A percentile compares a stretch with the other conserved stretches of the same genome.
phyloP scores from a whole-genome alignment of 192 early-diverging fungal species.

The Backusella westeae region DNA sequence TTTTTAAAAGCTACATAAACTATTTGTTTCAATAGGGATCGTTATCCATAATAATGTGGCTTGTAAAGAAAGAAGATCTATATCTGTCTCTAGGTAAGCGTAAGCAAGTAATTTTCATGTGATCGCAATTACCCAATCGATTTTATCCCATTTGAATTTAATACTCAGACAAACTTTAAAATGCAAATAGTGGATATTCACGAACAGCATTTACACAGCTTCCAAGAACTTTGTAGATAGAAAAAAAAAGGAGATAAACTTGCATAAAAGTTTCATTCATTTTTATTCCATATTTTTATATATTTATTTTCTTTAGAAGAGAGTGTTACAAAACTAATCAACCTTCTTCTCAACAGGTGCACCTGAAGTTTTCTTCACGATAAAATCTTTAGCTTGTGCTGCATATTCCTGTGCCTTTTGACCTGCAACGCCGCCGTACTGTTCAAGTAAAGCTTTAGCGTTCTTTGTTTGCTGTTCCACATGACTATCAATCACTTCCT shows the following conservation, averaged over 20 bases:
- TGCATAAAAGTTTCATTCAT: background rate
- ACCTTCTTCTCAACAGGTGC: background rate
- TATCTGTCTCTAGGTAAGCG: background rate
- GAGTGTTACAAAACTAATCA: background rate
- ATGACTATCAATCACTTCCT: slow-evolving; percentile 29
- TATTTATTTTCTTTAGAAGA: background rate
- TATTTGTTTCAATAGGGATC: no score
- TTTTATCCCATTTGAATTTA: background rate
- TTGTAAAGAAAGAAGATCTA: background rate
- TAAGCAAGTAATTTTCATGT: background rate
- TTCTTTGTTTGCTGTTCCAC: slow-evolving; percentile 20
- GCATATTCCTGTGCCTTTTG: slow-evolving; percentile 21
- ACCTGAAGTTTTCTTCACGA: slow-evolving; percentile 12
- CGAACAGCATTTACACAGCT: background rate
- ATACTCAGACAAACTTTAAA: background rate
- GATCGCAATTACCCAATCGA: background rate
- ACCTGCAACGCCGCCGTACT: slow-evolving; percentile 32
- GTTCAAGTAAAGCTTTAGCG: slow-evolving; percentile 16
- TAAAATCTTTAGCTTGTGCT: slow-evolving; percentile 19
- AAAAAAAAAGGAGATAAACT: background rate
- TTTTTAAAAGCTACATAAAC: background rate
- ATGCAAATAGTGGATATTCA: background rate
- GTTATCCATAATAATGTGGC: background rate
- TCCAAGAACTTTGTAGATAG: background rate
- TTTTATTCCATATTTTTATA: background rate